Evolutionary conservation across 2,329 filamentous ascomycete genomes (phyloP).

Genomic region (Microcyclospora tardicrescens): DNA sequence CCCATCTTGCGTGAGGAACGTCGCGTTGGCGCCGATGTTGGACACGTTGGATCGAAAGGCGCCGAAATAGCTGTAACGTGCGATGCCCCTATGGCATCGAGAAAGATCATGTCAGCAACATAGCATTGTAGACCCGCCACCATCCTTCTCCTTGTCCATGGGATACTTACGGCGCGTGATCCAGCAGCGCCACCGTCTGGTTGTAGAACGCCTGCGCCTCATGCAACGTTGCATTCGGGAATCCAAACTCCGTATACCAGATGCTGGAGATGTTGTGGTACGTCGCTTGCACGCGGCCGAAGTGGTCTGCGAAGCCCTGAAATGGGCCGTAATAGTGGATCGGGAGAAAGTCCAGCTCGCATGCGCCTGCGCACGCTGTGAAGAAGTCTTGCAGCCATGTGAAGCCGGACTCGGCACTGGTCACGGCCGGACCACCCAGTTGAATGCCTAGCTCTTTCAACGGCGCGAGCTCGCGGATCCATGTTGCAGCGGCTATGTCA

Average conservation of each 20-base stretch:
- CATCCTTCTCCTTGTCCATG: not conserved
- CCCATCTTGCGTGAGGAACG: constrained; percentile 56
- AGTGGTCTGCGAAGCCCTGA: constrained; percentile 51
- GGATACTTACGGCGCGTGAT: constrained; percentile 32
- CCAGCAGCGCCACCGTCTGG: constrained; percentile 51
- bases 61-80: not conserved
- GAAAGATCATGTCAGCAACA: not conserved
- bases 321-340: constrained; percentile 52
- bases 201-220: constrained; percentile 57
- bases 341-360: constrained; percentile 38
- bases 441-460: constrained; percentile 51
- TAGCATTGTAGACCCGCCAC: not conserved
- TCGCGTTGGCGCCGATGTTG: constrained; percentile 61
- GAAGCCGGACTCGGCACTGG: constrained; percentile 46
- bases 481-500: constrained; percentile 49
- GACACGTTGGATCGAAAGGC: constrained; percentile 44
- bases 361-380: constrained; percentile 39
- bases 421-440: constrained; percentile 58
- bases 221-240: constrained; percentile 40
- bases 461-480: constrained; percentile 60
- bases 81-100: not conserved
- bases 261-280: constrained; percentile 40
- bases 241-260: constrained; percentile 71
- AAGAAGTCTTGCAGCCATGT: constrained; percentile 58
- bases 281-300: constrained; percentile 45